Conservation (phyloP, 2,329 filamentous ascomycete genomes). For the Colletotrichum phormii region DNA sequence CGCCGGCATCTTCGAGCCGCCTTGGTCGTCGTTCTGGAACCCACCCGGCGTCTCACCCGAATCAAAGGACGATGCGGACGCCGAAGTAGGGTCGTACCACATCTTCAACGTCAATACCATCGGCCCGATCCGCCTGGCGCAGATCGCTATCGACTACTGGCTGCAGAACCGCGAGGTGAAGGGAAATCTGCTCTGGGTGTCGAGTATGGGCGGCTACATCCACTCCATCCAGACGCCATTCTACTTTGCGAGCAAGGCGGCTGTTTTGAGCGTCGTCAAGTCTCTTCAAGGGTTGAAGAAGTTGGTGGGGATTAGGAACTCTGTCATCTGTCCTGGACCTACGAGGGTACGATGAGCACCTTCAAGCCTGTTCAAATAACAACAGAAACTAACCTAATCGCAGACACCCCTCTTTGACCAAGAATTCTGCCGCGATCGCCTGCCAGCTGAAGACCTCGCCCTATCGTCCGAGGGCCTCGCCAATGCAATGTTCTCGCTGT, state of each 20-base stretch:
- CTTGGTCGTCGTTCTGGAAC: conserved; percentile 43
- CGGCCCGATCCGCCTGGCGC: conserved; percentile 42
- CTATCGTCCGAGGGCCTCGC: conserved; percentile 4
- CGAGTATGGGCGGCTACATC: conserved; percentile 44
- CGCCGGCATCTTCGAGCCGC: conserved; percentile 43
- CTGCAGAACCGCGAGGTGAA: conserved; percentile 38
- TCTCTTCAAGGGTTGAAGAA: neutral
- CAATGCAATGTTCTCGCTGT: conserved; percentile 31
- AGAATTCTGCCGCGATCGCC: neutral
- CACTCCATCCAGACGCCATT: conserved; percentile 44
- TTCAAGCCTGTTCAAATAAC: neutral
- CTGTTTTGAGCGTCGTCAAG: conserved; percentile 32
- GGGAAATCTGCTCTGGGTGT: conserved; percentile 52
- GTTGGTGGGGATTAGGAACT: neutral
- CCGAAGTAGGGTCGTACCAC: conserved; percentile 39
- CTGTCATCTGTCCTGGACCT: neutral
- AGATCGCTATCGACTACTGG: conserved; percentile 46
- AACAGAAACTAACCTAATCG: neutral
- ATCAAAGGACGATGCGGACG: conserved; percentile 39
- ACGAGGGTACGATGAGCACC: neutral
- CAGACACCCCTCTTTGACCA: neutral
- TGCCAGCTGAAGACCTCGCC: neutral
- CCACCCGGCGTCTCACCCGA: conserved; percentile 40
- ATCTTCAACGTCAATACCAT: conserved; percentile 42
- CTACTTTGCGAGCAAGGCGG: conserved; percentile 45